These are phyloP conservation scores for Nepenthes gracilis DNA, from an alignment of 148 eudicot genomes.

Conservation along the genomic window DNA sequence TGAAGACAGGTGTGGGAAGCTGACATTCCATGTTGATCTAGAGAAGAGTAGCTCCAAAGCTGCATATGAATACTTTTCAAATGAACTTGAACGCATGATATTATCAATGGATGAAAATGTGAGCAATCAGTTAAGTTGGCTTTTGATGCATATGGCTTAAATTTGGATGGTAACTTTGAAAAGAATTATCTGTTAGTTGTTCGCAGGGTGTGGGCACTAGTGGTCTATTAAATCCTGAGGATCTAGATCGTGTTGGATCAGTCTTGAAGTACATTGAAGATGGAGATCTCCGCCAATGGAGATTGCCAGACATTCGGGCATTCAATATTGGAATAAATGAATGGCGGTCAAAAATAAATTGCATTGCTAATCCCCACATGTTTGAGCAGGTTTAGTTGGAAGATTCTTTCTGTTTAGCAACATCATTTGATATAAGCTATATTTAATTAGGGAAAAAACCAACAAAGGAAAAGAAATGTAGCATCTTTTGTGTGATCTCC, in stretches of 20 bases:
- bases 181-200: constrained; percentile 4
- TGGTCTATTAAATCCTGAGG: constrained; percentile 31
- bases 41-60: too few relatives aligned
- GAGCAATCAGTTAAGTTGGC: not conserved
- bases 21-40: constrained; percentile 13
- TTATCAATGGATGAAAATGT: constrained; percentile 24
- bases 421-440: too few relatives aligned
- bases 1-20: constrained; percentile 24
- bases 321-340: constrained; percentile 53
- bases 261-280: constrained; percentile 19
- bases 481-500: too few relatives aligned
- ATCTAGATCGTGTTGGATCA: constrained; percentile 34
- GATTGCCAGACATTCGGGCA: constrained; percentile 48
- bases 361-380: constrained; percentile 56
- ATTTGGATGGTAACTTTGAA: not conserved
- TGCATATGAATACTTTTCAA: constrained; percentile 25
- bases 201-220: constrained; percentile 29
- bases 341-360: constrained; percentile 64
- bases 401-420: too few relatives aligned
- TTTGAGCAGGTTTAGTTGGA: constrained; percentile 53
- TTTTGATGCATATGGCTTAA: not conserved
- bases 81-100: constrained; percentile 19
- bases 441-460: too few relatives aligned
- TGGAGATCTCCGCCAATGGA: constrained; percentile 60
- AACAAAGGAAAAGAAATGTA: too few relatives aligned